Evolutionary conservation across 2,329 filamentous ascomycete species (phyloP), one percentile per base, ranked within the genome.

Genomic region (Xylariaceae sp.): DNA sequence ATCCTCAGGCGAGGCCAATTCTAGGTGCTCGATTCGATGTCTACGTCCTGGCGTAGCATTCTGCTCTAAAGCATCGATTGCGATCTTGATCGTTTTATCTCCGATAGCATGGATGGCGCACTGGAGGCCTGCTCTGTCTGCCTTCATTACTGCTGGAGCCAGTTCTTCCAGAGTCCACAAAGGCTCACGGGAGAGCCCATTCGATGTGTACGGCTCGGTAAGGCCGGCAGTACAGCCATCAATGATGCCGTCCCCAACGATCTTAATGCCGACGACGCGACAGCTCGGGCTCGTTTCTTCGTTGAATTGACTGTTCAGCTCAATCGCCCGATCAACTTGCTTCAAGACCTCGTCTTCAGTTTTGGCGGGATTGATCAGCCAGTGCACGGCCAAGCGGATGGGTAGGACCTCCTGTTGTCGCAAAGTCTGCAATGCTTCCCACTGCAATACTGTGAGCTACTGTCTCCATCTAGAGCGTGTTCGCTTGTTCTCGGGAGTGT

Each of bases 41-140:
- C 83, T 74, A 7, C 75, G 72, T 0, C 69, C 71, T 0, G 73
- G 70, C 52, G 66, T 68, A 0, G 67, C 59, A 32, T 62, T 66
- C 45, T 61, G 60, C 49, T 72, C 76, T 14, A 86, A 70, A 0
- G 73, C 74, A 55, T 85, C 76, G 50, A 86, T 73, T 7, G 80
- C 81, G 53, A 77, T 77, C 36, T 67, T 70, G 27, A 85, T 71
- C 1, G 83, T 81, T 15, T 70, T 69, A 58, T 86, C 82, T 38
- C 83, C 83, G 49, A 86, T 86, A 39, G 83, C 83, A 57, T 86
- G 83, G 10, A 86, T 69, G 0, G 83, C 83, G 35, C 80, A 76
- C 60, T 86, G 83, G 36, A 86, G 63, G 1, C 76, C 76, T 1
- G 74, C 74, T 3, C 66, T 68, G 40, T 76, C 74, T 2, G 82